Conservation (phyloP, 163 green algal genomes). For the Prototheca wickerhamii region DNA sequence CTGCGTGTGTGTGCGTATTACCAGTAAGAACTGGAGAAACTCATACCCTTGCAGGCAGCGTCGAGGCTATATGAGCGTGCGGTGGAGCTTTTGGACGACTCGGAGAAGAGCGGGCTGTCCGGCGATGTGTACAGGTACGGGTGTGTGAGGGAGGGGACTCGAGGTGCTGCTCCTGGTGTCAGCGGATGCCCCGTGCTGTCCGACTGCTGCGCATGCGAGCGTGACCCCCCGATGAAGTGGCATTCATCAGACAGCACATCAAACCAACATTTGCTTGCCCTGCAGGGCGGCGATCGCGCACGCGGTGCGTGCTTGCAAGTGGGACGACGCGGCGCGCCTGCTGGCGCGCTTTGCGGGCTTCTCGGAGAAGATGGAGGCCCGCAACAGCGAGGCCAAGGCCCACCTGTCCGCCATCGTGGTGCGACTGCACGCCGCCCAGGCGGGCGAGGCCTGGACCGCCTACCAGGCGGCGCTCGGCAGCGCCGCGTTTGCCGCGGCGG, state of each 20-base stretch:
- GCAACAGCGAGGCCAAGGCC: conserved; percentile 46
- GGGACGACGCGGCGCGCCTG: conserved; percentile 38
- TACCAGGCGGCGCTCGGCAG: conserved; percentile 61
- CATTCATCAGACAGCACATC: no score
- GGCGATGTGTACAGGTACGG: conserved; percentile 45
- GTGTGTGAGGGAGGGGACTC: neutral
- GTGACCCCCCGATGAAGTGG: no score
- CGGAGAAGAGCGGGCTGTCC: conserved; percentile 36
- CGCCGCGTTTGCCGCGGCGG: conserved; percentile 41
- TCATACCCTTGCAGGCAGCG: conserved; percentile 35
- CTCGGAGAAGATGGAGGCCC: conserved; percentile 29
- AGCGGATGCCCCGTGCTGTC: neutral
- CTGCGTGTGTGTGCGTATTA: neutral
- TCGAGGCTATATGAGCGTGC: conserved; percentile 45
- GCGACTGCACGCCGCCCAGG: conserved; percentile 42
- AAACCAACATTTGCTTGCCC: neutral
- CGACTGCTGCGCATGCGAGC: neutral
- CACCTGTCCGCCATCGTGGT: conserved; percentile 61
- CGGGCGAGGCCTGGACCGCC: conserved; percentile 37
- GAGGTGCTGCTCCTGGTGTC: neutral
- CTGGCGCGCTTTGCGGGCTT: conserved; percentile 53
- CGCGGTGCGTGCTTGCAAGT: conserved; percentile 30
- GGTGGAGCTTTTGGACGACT: conserved; percentile 54
- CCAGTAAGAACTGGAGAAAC: no score
- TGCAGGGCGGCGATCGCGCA: conserved; percentile 35